Evolutionary conservation across 2,329 filamentous ascomycete genomes (phyloP), one percentile per base, ranked within the genome.

Genomic region (Cyclaneusma minus): DNA sequence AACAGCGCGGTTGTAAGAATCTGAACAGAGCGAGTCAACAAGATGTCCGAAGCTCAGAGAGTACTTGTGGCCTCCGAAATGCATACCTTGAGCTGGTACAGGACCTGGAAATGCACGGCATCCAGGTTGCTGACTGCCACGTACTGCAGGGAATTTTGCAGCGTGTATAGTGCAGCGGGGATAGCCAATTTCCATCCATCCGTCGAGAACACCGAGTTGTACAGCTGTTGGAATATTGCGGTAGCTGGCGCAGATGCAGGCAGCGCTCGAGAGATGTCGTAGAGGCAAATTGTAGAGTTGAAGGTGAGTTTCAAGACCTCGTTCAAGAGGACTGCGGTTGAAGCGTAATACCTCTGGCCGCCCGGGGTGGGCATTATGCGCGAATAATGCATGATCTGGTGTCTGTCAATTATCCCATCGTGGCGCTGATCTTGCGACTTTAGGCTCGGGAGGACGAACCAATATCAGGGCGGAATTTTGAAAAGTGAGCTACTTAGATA

Each of bases 151-250:
- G 80, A 79, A 45, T 94, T 95, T 43, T 94, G 83, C 15, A 94
- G 49, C 0, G 87, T 93, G 48, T 93, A 95, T 2, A 95, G 61
- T 4, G 72, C 64, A 4, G 87, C 89, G 0, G 87, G 89, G 21
- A 95, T 73, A 6, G 82, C 83, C 36, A 98, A 57, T 51, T 93
- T 93, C 87, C 87, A 95, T 39, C 84, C 84, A 47, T 95, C 89
- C 7, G 78, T 76, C 1, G 78, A 76, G 47, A 95, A 92, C 10
- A 94, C 78, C 16, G 74, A 70, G 40, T 69, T 73, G 44, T 75
- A 79, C 13, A 95, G 69, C 43, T 83, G 76, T 42, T 74, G 67
- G 45, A 91, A 81, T 11, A 94, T 62, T 2, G 81, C 71, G 0
- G 81, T 82, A 12, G 77, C 77, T 2, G 83, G 79, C 13, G 81